Evolutionary conservation across 306 rosid genomes (phyloP), one percentile per base, ranked within the genome.

Genomic region (Begonia fuchsioides): DNA sequence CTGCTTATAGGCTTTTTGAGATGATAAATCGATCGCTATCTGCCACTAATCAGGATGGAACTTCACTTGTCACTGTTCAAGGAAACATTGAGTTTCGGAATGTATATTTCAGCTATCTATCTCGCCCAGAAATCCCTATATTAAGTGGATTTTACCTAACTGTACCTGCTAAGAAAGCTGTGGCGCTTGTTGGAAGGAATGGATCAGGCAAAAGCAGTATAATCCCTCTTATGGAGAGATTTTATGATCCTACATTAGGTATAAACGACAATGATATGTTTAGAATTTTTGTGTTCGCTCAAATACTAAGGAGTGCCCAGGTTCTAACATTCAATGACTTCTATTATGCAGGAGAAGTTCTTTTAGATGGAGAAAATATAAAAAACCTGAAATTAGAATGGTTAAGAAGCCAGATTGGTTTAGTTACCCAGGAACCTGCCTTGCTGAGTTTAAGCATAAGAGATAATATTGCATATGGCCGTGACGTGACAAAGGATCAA

Each of bases 151-250:
- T 92, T 75, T 92, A 79, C 78, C 94, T 92, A 67, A 71, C 94
- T 13, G 98, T 92, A 55, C 98, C 98, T 69, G 94, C 98, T 53
- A 92, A 85, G 81, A 92, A 92, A 71, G 78, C 98, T 11, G 98
- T 92, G 69, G 98, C 98, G 54, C 98, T 92, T 53, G 98, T 92
- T 39, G 98, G 98, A 61, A 79, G 94, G 70, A 92, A 85, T 76
- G 98, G 98, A 52, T 92, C 98, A 56, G 98, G 98, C 54, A 92
- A 92, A 65, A 92, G 98, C 64, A 92, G 98, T 68, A 92, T 92
- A 63, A 85, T 92, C 67, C 98, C 98, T 55, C 96, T 92, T 43
- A 92, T 92, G 98, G 98, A 92, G 78, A 78, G 96, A 64, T 92
- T 92, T 71, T 92, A 92, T 65, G 96, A 92, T 70, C 98, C 98